Evolutionary conservation across 305 asterid genomes (phyloP).

Genomic region (Fraxinus ornus): DNA sequence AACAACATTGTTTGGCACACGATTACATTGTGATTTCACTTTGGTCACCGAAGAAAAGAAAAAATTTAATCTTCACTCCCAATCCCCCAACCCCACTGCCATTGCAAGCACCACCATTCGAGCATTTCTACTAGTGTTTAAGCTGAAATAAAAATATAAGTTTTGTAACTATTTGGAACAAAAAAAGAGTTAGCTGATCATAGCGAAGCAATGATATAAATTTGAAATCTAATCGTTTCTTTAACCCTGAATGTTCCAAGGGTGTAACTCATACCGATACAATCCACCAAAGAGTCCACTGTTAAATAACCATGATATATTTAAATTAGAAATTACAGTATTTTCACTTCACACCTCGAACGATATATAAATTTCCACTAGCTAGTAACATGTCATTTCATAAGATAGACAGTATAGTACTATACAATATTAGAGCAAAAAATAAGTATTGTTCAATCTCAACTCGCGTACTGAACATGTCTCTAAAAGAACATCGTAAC

Average conservation of each 20-base stretch:
- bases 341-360: not conserved
- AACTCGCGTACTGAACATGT: not conserved
- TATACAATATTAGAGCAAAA: not conserved
- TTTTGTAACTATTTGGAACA: not conserved
- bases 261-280: conserved; percentile 51
- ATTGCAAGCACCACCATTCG: not conserved
- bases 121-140: not conserved
- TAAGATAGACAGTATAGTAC: not conserved
- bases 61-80: not conserved
- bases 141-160: not conserved
- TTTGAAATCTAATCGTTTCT: not conserved
- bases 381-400: not conserved
- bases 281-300: conserved; percentile 98
- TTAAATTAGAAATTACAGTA: not conserved
- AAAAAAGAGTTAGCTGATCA: not conserved
- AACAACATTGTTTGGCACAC: not conserved
- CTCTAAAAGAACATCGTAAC: not conserved
- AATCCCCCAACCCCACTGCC: not conserved
- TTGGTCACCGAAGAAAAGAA: not conserved
- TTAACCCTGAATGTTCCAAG: not conserved
- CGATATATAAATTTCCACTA: not conserved
- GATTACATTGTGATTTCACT: not conserved
- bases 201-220: not conserved
- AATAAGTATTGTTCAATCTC: not conserved
- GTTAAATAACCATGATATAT: conserved; percentile 27